Base-by-base conservation (phyloP, 345 rosid species). In the Melaleuca alternifolia region DNA sequence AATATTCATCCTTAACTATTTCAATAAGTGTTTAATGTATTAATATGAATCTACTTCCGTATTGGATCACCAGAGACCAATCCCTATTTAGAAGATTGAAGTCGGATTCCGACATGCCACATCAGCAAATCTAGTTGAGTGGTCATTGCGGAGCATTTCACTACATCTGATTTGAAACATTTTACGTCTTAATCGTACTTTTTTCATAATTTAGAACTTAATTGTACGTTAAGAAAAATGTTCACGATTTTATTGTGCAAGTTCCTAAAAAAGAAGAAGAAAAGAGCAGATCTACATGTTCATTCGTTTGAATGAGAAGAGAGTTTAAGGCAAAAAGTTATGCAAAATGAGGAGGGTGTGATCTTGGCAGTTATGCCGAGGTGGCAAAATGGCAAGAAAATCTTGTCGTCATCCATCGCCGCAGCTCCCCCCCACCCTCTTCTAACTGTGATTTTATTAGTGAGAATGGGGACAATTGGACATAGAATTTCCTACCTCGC, bases 151-250 rank as follows among this genome's bases (percentile, higher is more conserved):
- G 8, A 54, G 26, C 0, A 0, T 24, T 21, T 21, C 57, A 54
- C 26, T 21, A 3, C 0, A 0, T 21, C 0, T 21, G 0, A 54
- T 54, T 54, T 11, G 21, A 54, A 0, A 54, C 0, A 0, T 1
- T 54, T 54, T n/a, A 21, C 21, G 10, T 20, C 0, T 54, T 18
- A 21, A 54, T 54, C 0, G 0, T 4, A 54, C 0, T 9, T 54
- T 54, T 54, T 21, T 0, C 7, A 54, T n/a, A 20, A 3, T 20
- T 20, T 54, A 3, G 8, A 21, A 54, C 26, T 54, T 54, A 0
- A 54, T 20, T 1, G 26, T 54, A 2, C 10, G 0, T 54, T 20
- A 54, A 20, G 5, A 10, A 20, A 21, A 54, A 3, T 0, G 0
- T 18, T 20, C 20, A 54, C 18, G 4, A 54, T 0, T 7, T 54